Evolutionary conservation across 495 filamentous ascomycete genomes (phyloP).

Genomic region (Achaetomiella virescens): DNA sequence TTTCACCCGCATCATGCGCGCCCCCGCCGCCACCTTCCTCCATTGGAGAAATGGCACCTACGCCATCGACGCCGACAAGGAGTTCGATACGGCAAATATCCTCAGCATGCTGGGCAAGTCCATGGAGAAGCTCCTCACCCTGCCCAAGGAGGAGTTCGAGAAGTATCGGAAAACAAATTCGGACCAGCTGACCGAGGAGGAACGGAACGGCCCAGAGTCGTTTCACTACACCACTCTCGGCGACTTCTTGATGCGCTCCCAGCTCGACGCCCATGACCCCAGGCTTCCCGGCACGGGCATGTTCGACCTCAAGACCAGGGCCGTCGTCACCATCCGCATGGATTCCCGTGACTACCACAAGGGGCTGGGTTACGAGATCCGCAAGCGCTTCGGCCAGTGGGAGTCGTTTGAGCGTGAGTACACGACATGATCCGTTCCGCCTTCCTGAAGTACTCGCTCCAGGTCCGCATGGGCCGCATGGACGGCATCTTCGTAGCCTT

Average conservation of each 20-base stretch:
- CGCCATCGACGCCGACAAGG: slow-evolving; percentile 97
- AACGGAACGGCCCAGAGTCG: slow-evolving; percentile 59
- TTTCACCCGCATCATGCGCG: slow-evolving; percentile 65
- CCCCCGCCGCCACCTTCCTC: slow-evolving; percentile 75
- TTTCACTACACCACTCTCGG: slow-evolving; percentile 84
- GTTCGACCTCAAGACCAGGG: slow-evolving; percentile 95
- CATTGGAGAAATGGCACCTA: slow-evolving; percentile 79
- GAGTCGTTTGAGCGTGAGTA: slow-evolving; percentile 94
- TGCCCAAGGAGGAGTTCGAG: slow-evolving; percentile 74
- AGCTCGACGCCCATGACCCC: slow-evolving; percentile 86
- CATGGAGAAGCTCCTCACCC: slow-evolving; percentile 92
- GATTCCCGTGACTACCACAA: slow-evolving; percentile 62
- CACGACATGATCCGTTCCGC: slow-evolving; percentile 92
- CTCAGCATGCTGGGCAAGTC: slow-evolving; percentile 87
- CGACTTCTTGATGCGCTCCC: slow-evolving; percentile 93
- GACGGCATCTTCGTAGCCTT: slow-evolving; percentile 98
- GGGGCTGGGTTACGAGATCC: slow-evolving; percentile 86
- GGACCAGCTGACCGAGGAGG: slow-evolving; percentile 58
- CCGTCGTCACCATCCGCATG: slow-evolving; percentile 87
- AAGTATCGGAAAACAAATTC: slow-evolving; percentile 64
- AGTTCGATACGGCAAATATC: slow-evolving; percentile 79
- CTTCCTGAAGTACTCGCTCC: slow-evolving; percentile 94
- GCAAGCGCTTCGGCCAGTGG: slow-evolving; percentile 61
- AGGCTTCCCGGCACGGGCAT: slow-evolving; percentile 85
- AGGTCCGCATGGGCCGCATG: slow-evolving; percentile 95